Base-by-base conservation (phyloP, 345 rosid species). In the Lepidium aucheri region DNA sequence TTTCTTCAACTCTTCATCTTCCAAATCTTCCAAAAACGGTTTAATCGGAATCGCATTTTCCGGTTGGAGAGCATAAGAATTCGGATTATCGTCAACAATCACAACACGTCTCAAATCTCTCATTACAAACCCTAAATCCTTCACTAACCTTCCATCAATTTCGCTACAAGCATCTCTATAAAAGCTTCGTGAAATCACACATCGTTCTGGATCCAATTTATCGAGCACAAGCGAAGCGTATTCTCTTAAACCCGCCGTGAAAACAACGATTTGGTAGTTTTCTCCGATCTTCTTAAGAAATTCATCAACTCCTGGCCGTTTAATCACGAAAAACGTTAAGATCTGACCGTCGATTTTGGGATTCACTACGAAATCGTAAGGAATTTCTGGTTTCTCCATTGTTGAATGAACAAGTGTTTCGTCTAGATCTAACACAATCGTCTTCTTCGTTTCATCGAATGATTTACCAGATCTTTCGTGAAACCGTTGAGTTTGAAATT, bases 361-460 rank as follows among this genome's bases (percentile, higher is more conserved):
- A 72, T 73, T 76, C 4, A 93, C 96, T 0, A 77, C 38, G 74
- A 90, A 93, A 78, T 93, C 90, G 65, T 84, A 82, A 52, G 26
- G 70, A 7, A 74, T 60, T 0, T 88, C 75, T 7, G 96, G 94
- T 9, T 86, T 96, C 74, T 84, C 94, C 5, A 90, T 57, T 16
- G 81, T 77, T n/a, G 98, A 90, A 62, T 93, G 98, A 17, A 90
- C 77, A 7, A 90, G 76, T 0, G 97, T 93, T 73, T 93, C 97
- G 50, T 93, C 98, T 2, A 93, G 94, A 69, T 93, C 98, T 9
- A 93, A 83, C 68, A 90, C 84, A n/a, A 88, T 77, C 3, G 97
- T 90, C 73, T 62, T 86, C 60, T 81, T 82, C 33, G 62, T 45
- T 11, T 53, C 40, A 49, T 78, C 81, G 12, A 74, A 77, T 0